Percentiles rank a stretch among this genome's conserved stretches.
Conservation (phyloP, 441 rosid species). For the Eugenia klotzschiana region DNA sequence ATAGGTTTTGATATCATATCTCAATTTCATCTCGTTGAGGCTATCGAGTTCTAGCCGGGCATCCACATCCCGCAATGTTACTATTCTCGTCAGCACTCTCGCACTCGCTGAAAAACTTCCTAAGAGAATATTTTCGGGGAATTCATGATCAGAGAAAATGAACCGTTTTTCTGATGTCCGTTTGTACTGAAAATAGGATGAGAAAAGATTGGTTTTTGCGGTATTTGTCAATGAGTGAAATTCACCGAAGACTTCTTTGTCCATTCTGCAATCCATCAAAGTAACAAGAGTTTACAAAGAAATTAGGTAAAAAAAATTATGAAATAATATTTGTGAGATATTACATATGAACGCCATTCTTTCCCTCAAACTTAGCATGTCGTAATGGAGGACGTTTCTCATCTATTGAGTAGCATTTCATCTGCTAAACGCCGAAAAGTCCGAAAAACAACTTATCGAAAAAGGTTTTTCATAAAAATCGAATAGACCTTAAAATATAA, state of each 20-base stretch:
- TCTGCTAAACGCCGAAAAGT: not conserved
- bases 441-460: accelerated
- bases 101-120: accelerated
- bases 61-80: accelerated
- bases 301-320: not conserved
- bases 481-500: not conserved
- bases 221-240: not conserved
- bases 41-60: accelerated
- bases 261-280: not conserved
- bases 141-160: not conserved
- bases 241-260: not conserved
- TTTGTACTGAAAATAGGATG: not conserved
- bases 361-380: accelerated
- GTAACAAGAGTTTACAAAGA: not conserved
- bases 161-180: not conserved
- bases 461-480: not conserved
- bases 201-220: not conserved
- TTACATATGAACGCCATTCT: not conserved
- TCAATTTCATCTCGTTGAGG: accelerated
- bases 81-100: not conserved
- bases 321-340: not conserved
- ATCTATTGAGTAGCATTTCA: accelerated
- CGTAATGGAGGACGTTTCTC: accelerated
- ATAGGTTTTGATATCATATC: accelerated
- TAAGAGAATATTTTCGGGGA: not conserved